Evolutionary conservation across 371 early-diverging fungal species (phyloP).

Genomic region (Phascolomyces articulosus): DNA sequence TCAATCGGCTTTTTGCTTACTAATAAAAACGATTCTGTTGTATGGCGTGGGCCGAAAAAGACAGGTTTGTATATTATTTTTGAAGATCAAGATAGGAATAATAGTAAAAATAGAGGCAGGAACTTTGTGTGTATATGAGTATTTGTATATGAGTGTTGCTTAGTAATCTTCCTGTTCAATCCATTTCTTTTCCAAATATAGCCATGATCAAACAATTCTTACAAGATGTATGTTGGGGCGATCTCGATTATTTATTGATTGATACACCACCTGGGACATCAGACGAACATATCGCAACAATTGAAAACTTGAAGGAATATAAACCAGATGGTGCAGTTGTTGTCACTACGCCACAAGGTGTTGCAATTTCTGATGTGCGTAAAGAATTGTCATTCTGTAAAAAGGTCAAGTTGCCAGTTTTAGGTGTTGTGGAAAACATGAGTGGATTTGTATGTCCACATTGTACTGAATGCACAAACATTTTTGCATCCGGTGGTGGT

Average conservation of each 20-base stretch:
- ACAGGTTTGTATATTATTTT: slow-evolving; percentile 46
- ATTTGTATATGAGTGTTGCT: slow-evolving; percentile 1
- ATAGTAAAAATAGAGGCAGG: no score
- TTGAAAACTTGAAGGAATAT: slow-evolving; percentile 74
- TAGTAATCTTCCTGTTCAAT: background rate
- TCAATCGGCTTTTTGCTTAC: slow-evolving; percentile 89
- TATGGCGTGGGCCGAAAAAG: slow-evolving; percentile 97
- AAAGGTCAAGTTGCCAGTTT: slow-evolving; percentile 75
- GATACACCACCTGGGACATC: slow-evolving; percentile 98
- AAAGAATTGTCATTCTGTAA: slow-evolving; percentile 88
- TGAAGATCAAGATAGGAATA: no score
- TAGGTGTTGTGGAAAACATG: slow-evolving; percentile 97
- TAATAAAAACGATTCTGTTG: slow-evolving; percentile 84
- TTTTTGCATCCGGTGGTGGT: slow-evolving; percentile 95
- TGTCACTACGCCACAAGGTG: slow-evolving; percentile 91
- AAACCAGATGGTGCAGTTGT: slow-evolving; percentile 85
- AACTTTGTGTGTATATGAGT: slow-evolving; percentile 14
- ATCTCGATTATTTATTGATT: slow-evolving; percentile 86
- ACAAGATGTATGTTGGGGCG: slow-evolving; percentile 87
- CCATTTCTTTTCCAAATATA: slow-evolving; percentile 18
- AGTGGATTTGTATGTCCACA: slow-evolving; percentile 89
- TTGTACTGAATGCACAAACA: slow-evolving; percentile 89
- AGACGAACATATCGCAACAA: slow-evolving; percentile 91
- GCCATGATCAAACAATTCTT: slow-evolving; percentile 92
- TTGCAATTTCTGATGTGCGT: slow-evolving; percentile 87